phyloP scores from a whole-genome alignment of 371 early-diverging fungal species.

The Lichtheimia corymbifera region DNA sequence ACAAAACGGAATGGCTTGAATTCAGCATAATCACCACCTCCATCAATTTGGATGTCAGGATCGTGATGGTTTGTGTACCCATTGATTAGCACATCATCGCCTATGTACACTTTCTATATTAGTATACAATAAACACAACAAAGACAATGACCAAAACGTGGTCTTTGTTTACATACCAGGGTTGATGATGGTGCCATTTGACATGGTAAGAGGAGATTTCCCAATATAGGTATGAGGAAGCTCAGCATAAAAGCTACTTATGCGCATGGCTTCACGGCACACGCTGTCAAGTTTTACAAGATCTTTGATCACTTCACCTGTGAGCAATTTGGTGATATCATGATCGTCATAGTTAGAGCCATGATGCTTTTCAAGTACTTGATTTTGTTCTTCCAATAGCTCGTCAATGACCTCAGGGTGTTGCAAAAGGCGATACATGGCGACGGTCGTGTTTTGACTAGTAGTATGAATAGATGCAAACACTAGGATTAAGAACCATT shows the following conservation, averaged over 20 bases:
- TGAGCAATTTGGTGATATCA: conserved; percentile 19
- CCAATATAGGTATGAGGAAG: conserved; percentile 33
- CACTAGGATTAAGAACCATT: conserved; percentile 28
- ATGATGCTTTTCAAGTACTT: conserved; percentile 24
- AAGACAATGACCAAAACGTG: neutral
- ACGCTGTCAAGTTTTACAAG: conserved; percentile 52
- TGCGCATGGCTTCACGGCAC: conserved; percentile 46
- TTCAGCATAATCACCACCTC: conserved; percentile 14
- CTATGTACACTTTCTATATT: conserved; percentile 10
- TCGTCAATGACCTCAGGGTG: conserved; percentile 44
- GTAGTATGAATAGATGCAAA: conserved; percentile 45
- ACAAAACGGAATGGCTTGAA: conserved; percentile 54
- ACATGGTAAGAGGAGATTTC: conserved; percentile 23
- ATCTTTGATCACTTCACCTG: conserved; percentile 29
- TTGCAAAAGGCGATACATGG: conserved; percentile 41
- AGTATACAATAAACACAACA: neutral
- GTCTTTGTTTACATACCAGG: conserved; percentile 25
- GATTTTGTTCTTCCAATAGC: conserved; percentile 43
- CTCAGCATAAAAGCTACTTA: conserved; percentile 17
- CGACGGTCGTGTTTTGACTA: conserved; percentile 29
- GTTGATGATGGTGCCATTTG: conserved; percentile 37
- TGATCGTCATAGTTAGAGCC: neutral
- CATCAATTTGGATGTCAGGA: conserved; percentile 13
- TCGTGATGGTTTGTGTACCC: conserved; percentile 19
- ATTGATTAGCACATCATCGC: conserved; percentile 29